These are phyloP conservation scores for Asterella californica DNA, from an alignment of 225 moss, liverwort and hornwort species.

Conservation along the genomic window DNA sequence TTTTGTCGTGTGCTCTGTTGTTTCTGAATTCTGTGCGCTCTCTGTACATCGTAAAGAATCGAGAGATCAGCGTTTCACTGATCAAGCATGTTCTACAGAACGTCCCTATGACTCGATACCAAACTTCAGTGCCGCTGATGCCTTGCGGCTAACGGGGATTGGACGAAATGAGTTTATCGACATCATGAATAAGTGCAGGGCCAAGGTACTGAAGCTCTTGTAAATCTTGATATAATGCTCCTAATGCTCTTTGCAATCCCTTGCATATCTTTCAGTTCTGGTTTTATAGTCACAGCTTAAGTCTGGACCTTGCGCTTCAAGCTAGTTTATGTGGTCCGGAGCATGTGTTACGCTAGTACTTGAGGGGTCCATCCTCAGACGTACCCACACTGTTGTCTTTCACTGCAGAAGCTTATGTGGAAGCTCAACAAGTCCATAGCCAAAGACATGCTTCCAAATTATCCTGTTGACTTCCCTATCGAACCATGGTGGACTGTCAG, in stretches of 20 bases:
- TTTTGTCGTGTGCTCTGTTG: background rate
- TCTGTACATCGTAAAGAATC: background rate
- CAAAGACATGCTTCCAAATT: slow-evolving; percentile 85
- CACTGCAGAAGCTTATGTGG: slow-evolving; percentile 93
- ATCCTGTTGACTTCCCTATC: slow-evolving; percentile 72
- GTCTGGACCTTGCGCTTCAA: background rate
- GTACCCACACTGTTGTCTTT: too few species aligned
- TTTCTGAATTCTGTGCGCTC: background rate
- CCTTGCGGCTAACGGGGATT: slow-evolving; percentile 84
- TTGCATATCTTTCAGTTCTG: too few species aligned
- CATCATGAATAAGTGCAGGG: slow-evolving; percentile 98
- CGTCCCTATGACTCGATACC: slow-evolving; percentile 96
- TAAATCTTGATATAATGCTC: background rate
- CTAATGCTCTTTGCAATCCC: too few species aligned
- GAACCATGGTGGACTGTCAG: slow-evolving; percentile 98
- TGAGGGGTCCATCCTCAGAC: background rate
- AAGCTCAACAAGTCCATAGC: slow-evolving; percentile 98
- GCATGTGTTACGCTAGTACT: background rate
- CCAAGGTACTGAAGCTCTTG: slow-evolving; percentile 50
- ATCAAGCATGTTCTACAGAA: slow-evolving; percentile 47
- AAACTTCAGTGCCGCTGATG: slow-evolving; percentile 97
- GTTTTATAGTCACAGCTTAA: background rate
- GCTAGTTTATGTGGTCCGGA: background rate
- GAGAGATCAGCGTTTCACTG: background rate
- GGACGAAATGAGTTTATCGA: slow-evolving; percentile 98